Base-by-base conservation (phyloP, 78 protist species). In the Capsaspora owczarzaki region DNA sequence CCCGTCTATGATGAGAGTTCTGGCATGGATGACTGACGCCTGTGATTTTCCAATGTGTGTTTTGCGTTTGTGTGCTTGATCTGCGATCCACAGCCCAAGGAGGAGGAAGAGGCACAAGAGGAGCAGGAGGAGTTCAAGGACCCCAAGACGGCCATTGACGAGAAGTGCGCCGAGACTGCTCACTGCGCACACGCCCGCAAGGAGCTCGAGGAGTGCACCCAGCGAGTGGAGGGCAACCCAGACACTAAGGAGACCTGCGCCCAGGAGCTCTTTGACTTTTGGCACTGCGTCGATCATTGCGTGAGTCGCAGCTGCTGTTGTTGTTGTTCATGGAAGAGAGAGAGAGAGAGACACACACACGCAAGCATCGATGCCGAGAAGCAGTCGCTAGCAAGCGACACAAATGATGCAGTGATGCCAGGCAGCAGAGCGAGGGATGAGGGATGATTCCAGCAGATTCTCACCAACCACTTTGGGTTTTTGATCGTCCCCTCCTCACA, bases 251-350 rank as follows among this genome's bases (percentile, higher is more conserved):
- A 82, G 75, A 82, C 86, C 41, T 82, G 86, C 74, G n/a, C 25
- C 23, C 80, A 82, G 76, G 86, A 82, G 46, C 29, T 75, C 44
- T 41, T 82, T 0, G 86, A 82, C 56, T 46, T 82, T 14, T 1
- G 74, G 53, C 86, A 74, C 81, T 82, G 86, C 66, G 81, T 82
- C n/a, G 86, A 82, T 41, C 69, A 47, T 40, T 82, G 86, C 37
- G 86, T 82, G 35, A 27, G 86, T 56, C n/a, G 14, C 29, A 2
- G 29, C 4, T 56, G 4, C 29, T 12, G 66, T 56, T 56, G 56
- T 49, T 49, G n/a, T 49, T 10, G 10, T 16, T 49, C 56, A 20
- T 49, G 56, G 56, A 20, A 20, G 56, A n/a, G n/a, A n/a, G n/a
- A n/a, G n/a, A n/a, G n/a, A n/a, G n/a, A n/a, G n/a, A n/a, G n/a